Percentiles rank a stretch among this genome's conserved stretches.
Conservation (phyloP, 2,329 filamentous ascomycete genomes). For the Cadophora luteo-olivacea region DNA sequence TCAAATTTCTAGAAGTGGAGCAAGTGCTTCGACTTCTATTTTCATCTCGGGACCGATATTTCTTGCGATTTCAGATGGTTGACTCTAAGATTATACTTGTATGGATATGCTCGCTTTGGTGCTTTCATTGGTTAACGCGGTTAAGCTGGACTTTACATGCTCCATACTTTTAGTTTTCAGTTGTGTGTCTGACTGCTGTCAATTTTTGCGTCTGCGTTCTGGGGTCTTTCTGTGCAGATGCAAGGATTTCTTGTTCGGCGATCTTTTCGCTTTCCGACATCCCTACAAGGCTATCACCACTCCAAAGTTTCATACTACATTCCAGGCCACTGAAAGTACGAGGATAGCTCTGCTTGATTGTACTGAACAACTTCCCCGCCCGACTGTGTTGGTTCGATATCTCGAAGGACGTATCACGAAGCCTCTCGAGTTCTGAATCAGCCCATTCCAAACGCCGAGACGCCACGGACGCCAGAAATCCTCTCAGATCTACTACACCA, state of each 20-base stretch:
- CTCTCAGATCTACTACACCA: neutral
- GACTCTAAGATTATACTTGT: neutral
- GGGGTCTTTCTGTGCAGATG: neutral
- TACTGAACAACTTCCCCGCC: neutral
- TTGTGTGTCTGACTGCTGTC: neutral
- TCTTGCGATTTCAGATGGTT: neutral
- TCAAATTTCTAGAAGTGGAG: neutral
- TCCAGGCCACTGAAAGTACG: neutral
- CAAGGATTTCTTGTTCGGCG: neutral
- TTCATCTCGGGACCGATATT: neutral
- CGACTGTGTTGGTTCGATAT: neutral
- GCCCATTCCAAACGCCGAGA: neutral
- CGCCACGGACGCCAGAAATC: neutral
- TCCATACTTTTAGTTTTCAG: neutral
- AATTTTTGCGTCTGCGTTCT: neutral
- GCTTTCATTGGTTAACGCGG: neutral
- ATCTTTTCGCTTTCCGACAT: neutral
- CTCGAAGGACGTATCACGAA: neutral
- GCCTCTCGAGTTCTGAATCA: neutral
- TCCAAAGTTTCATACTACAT: neutral
- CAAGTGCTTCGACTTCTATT: neutral
- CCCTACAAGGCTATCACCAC: neutral
- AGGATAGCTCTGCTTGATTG: neutral
- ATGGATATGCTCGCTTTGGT: neutral
- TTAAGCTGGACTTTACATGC: neutral